These are phyloP conservation scores for Leptographium radiaticola DNA, from an alignment of 2,329 filamentous ascomycete species.

Conservation along the genomic window DNA sequence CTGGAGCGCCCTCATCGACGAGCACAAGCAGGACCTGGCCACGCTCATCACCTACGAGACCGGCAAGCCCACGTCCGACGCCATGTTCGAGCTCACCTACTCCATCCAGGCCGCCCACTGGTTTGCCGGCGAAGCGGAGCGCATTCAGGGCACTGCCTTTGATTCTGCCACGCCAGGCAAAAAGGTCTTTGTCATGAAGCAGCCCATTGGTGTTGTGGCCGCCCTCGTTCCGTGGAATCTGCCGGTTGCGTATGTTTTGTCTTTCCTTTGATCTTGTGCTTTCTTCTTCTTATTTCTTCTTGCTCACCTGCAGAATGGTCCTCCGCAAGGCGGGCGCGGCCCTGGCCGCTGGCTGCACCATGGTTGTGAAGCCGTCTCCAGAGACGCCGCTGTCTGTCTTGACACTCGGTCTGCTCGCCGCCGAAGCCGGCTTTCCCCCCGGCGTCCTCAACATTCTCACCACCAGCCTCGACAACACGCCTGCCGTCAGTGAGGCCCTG, in stretches of 20 bases:
- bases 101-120: constrained; percentile 38
- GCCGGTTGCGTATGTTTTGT: background rate
- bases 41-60: constrained; percentile 32
- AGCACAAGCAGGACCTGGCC: constrained; percentile 23
- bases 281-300: too few relatives aligned
- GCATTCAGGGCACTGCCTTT: constrained; percentile 44
- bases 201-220: constrained; percentile 55
- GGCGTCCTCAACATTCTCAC: constrained; percentile 48
- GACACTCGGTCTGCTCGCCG: constrained; percentile 53
- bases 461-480: constrained; percentile 23
- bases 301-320: constrained; percentile 24
- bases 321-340: constrained; percentile 26
- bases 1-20: constrained; percentile 23
- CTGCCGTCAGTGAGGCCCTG: constrained; percentile 24
- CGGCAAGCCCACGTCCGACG: constrained; percentile 41
- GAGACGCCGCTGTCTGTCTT: constrained; percentile 62
- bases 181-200: constrained; percentile 59
- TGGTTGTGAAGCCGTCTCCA: constrained; percentile 58
- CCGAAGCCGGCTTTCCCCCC: constrained; percentile 59
- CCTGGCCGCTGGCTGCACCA: constrained; percentile 57
- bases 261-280: too few relatives aligned
- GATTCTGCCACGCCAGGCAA: constrained; percentile 46
- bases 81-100: constrained; percentile 41
- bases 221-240: constrained; percentile 65
- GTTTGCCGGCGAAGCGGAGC: constrained; percentile 38